Evolutionary conservation across 164 flowering plant species (phyloP).

Genomic region (Vitis rupestris): DNA sequence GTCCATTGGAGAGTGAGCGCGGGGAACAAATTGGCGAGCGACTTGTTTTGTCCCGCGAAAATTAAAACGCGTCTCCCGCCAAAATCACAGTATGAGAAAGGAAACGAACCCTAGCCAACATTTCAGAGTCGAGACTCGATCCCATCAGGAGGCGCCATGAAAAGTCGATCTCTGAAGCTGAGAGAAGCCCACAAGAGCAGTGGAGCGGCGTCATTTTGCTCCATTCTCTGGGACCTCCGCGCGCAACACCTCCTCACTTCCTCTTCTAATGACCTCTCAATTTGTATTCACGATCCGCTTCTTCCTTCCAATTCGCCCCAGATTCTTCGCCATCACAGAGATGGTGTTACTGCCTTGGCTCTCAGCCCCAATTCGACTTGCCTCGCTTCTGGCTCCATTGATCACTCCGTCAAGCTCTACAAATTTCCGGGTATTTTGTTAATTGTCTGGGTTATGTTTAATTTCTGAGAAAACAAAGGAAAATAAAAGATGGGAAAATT

Average conservation of each 20-base stretch:
- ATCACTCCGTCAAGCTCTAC: slow-evolving; percentile 90
- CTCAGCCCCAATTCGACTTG: slow-evolving; percentile 91
- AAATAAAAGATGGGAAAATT: neutral
- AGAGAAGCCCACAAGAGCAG: slow-evolving; percentile 73
- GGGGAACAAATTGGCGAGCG: slow-evolving; percentile 2
- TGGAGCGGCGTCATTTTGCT: slow-evolving; percentile 49
- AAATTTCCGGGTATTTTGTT: slow-evolving; percentile 68
- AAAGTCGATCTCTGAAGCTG: slow-evolving; percentile 68
- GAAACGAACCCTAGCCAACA: neutral
- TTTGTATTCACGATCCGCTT: slow-evolving; percentile 61
- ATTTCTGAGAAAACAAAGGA: neutral
- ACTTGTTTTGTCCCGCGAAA: slow-evolving; percentile 4
- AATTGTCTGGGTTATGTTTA: neutral
- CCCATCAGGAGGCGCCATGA: slow-evolving; percentile 49
- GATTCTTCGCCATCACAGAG: slow-evolving; percentile 69
- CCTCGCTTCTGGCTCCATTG: slow-evolving; percentile 94
- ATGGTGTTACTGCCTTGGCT: slow-evolving; percentile 81
- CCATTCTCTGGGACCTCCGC: slow-evolving; percentile 66
- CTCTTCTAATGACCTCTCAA: slow-evolving; percentile 63
- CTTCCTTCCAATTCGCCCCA: slow-evolving; percentile 48
- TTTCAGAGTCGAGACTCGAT: neutral
- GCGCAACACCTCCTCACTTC: slow-evolving; percentile 72
- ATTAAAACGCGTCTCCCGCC: slow-evolving; percentile 10
- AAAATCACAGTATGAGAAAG: neutral
- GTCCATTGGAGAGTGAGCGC: neutral